phyloP scores from a whole-genome alignment of 2,329 filamentous ascomycete species.

The Helotiales sp. region DNA sequence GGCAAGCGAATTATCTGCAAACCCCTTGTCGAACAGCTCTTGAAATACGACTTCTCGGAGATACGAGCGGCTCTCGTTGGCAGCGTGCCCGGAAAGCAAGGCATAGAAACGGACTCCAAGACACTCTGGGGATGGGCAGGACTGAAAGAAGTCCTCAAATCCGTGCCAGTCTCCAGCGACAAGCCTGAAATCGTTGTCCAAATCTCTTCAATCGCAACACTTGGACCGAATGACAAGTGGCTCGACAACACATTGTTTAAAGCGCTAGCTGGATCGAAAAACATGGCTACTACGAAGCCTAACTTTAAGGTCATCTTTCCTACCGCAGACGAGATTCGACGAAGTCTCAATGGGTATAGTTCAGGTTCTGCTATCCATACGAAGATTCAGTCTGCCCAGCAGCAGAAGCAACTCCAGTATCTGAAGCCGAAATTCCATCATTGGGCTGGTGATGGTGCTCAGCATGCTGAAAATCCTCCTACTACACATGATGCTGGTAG shows the following conservation, averaged over 20 bases:
- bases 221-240: constrained; percentile 72
- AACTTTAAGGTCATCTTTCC: constrained; percentile 77
- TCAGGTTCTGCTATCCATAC: constrained; percentile 82
- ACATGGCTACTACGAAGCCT: constrained; percentile 37
- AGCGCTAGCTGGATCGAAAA: constrained; percentile 41
- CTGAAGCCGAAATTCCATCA: constrained; percentile 70
- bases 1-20: constrained; percentile 52
- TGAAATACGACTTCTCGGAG: constrained; percentile 65
- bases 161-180: constrained; percentile 47
- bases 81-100: constrained; percentile 72
- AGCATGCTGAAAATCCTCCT: constrained; percentile 14
- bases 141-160: constrained; percentile 58
- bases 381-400: constrained; percentile 68
- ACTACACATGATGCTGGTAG: constrained; percentile 54
- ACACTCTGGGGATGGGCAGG: constrained; percentile 78
- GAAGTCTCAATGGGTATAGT: constrained; percentile 73
- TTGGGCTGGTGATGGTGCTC: constrained; percentile 65
- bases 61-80: constrained; percentile 73
- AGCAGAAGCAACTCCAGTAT: constrained; percentile 73
- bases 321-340: constrained; percentile 74
- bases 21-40: constrained; percentile 57
- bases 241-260: constrained; percentile 64
- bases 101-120: constrained; percentile 43
- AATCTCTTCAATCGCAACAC: constrained; percentile 79
- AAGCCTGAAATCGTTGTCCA: constrained; percentile 57